phyloP scores from a whole-genome alignment of 116 monocot genomes.

The Dioscorea cayenensis region DNA sequence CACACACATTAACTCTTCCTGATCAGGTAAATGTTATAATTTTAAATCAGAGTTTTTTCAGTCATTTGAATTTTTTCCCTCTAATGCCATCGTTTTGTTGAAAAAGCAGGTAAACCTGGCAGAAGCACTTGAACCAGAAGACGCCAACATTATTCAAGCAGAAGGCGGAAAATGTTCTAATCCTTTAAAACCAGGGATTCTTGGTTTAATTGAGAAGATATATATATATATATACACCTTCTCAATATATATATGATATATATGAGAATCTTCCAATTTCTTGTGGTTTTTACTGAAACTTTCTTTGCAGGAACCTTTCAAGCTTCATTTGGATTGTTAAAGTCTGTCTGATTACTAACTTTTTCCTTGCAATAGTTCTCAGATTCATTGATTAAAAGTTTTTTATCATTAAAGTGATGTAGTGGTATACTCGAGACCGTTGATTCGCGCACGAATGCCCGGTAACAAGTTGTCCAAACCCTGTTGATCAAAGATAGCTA shows the following conservation, averaged over 20 bases:
- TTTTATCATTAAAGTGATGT: too few species aligned
- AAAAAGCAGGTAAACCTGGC: constrained; percentile 60
- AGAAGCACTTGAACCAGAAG: constrained; percentile 84
- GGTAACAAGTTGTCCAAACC: too few species aligned
- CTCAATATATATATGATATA: too few species aligned
- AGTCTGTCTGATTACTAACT: constrained; percentile 8
- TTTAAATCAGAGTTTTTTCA: too few species aligned
- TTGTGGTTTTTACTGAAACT: constrained; percentile 51
- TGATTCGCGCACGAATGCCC: too few species aligned
- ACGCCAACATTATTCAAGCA: constrained; percentile 89
- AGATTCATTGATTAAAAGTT: not conserved
- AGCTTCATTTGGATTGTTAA: constrained; percentile 54
- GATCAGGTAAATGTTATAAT: too few species aligned
- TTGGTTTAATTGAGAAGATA: constrained; percentile 96
- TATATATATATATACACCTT: too few species aligned
- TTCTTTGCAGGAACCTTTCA: constrained; percentile 66
- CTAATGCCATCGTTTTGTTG: not conserved
- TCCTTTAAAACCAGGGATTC: constrained; percentile 72
- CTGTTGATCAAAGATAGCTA: too few species aligned
- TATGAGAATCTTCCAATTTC: too few species aligned
- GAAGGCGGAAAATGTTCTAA: constrained; percentile 87
- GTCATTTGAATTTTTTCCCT: not conserved
- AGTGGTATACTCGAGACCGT: too few species aligned
- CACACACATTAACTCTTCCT: constrained; percentile 66
- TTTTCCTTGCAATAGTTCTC: not conserved